A percentile compares a stretch with the other conserved stretches of the same genome.
Conservation (phyloP, 768 basidiomycete genomes). For the Suillus decipiens region DNA sequence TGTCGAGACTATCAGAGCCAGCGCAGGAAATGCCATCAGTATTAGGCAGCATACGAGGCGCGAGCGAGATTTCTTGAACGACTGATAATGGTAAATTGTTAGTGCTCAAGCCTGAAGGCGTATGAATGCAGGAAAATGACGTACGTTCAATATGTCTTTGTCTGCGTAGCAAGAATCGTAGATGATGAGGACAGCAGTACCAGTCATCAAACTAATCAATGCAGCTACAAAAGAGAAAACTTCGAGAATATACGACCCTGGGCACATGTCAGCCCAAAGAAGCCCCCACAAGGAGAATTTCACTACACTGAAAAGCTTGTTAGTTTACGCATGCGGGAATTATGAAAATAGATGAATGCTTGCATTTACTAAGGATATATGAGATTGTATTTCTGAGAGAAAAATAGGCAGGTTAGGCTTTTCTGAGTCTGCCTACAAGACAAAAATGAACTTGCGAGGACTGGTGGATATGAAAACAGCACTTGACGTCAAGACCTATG, state of each 20-base stretch:
- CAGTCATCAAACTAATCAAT: background rate
- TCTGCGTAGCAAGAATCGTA: background rate
- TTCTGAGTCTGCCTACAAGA: background rate
- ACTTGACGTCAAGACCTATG: background rate
- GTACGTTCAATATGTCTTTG: background rate
- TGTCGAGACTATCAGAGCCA: background rate
- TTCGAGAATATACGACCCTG: background rate
- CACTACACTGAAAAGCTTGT: background rate
- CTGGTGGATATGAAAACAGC: background rate
- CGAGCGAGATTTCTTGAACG: background rate
- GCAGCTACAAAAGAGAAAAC: background rate
- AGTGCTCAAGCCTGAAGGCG: background rate
- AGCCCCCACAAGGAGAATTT: background rate
- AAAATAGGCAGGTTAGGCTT: no score
- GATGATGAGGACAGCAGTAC: conserved; percentile 1
- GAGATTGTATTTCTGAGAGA: background rate
- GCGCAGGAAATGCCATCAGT: background rate
- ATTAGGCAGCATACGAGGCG: background rate
- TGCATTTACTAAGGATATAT: background rate
- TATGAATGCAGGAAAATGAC: background rate
- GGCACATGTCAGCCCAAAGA: background rate
- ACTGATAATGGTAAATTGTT: background rate
- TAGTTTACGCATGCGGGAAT: background rate
- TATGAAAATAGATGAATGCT: background rate
- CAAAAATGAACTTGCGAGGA: background rate